Conservation (phyloP, 192 early-diverging fungal species). For the Entophlyctis helioformis region DNA sequence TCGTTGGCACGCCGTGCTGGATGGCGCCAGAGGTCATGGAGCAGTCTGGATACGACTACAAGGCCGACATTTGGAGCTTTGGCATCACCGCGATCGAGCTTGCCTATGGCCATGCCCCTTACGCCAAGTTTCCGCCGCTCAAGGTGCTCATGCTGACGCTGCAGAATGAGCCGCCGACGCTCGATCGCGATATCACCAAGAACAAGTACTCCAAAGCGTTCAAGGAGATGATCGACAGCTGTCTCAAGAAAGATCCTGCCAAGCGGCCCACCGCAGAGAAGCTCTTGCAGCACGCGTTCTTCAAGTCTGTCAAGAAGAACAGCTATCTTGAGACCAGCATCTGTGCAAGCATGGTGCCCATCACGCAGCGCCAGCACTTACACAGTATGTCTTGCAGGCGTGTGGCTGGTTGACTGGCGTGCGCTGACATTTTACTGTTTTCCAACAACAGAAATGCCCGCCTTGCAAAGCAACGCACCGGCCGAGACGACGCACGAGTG, state of each 20-base stretch:
- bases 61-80: constrained; percentile 88
- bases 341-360: constrained; percentile 47
- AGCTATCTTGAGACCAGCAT: constrained; percentile 45
- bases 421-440: constrained; percentile 3
- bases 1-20: constrained; percentile 59
- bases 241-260: constrained; percentile 66
- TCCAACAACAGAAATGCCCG: constrained; percentile 53
- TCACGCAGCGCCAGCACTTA: constrained; percentile 57
- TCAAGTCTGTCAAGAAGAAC: constrained; percentile 58
- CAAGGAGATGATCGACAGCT: constrained; percentile 79
- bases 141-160: constrained; percentile 86
- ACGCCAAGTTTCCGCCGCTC: constrained; percentile 76
- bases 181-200: constrained; percentile 59
- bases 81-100: constrained; percentile 79
- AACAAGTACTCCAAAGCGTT: constrained; percentile 66
- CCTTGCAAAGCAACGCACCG: constrained; percentile 11
- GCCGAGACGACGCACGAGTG: background rate
- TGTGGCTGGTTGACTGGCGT: background rate
- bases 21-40: constrained; percentile 75
- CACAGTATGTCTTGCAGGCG: constrained; percentile 11
- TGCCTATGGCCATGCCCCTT: constrained; percentile 78
- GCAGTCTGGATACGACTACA: constrained; percentile 76
- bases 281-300: constrained; percentile 64
- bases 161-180: constrained; percentile 72
- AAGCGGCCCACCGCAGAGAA: constrained; percentile 66